Base-by-base conservation (phyloP, 73 alveolate genomes). In the Durusdinium trenchii region DNA sequence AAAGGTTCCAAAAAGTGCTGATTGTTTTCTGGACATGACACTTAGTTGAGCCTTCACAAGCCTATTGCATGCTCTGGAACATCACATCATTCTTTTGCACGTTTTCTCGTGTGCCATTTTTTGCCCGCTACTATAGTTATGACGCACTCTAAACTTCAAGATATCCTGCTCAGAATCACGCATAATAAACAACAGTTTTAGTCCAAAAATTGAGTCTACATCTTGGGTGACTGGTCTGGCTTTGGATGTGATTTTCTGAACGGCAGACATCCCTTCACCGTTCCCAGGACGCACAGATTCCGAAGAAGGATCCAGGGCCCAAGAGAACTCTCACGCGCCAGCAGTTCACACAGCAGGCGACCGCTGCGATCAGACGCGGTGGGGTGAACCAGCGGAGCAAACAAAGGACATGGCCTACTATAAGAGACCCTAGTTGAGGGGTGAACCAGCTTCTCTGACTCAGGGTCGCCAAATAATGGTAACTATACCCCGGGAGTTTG, bases 291-390 rank as follows among this genome's bases (percentile, higher is more conserved):
- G 82, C 82, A 5, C 97, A 91, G 43, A 57, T 91, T 52, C 97
- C 97, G 45, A 91, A 91, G 97, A 91, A 91, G 87, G 97, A 83
- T 36, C 93, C 93, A 20, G 97, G 97, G 40, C 97, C 97, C 46
- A 91, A 91, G 87, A 43, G 97, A 57, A 91, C 97, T 43, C 57
- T 91, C 57, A 91, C 97, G 20, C 71, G 97, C 35, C 97, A 91
- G 76, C 97, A 91, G 97, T 57, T 57, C 78, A 86, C 95, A 2
- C 78, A 86, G 32, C 95, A 86, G 81, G 95, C 61, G 43, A 35
- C 3, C 50, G 36, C 36, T 16, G n/a, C n/a, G n/a, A n/a, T n/a
- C n/a, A n/a, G n/a, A 6, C 52, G 40, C 4, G 73, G 18, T 60
- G 73, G 73, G 73, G 18, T 60, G 18, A 32, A 32, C 1, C n/a